Conservation (phyloP, 345 rosid species). For the Psidium friedrichsthalianum region DNA sequence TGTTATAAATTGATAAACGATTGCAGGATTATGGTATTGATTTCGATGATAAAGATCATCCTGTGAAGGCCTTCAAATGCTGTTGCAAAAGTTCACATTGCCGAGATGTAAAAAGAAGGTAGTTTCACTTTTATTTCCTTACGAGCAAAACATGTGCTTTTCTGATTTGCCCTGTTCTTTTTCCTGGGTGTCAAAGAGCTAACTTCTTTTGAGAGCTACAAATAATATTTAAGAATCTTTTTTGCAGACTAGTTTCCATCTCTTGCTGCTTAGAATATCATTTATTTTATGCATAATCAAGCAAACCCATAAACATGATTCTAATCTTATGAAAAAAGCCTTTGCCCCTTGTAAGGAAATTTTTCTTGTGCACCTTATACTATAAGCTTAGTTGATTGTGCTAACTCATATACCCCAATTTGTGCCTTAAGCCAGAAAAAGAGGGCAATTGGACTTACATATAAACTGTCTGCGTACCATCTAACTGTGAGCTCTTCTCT, state of each 20-base stretch:
- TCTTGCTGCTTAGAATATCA: neutral
- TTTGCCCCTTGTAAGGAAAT: neutral
- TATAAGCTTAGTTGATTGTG: neutral
- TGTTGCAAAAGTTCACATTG: constrained; percentile 58
- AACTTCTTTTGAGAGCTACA: neutral
- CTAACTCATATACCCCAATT: neutral
- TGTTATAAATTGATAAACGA: neutral
- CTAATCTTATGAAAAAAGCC: neutral
- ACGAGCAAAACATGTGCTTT: neutral
- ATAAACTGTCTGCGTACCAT: neutral
- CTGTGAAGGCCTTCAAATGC: constrained; percentile 66
- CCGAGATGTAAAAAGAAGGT: constrained; percentile 24
- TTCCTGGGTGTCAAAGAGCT: neutral
- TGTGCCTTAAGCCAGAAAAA: neutral
- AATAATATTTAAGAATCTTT: neutral
- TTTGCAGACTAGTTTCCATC: neutral
- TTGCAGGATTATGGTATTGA: constrained; percentile 80
- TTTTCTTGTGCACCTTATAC: neutral
- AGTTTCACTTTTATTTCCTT: neutral
- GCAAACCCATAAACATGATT: neutral
- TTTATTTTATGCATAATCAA: neutral
- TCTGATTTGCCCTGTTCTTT: neutral
- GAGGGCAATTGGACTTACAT: neutral
- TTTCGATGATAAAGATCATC: constrained; percentile 55
- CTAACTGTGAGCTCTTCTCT: neutral